Conservation (phyloP, 257 asterid species). For the Thymus quinquecostatus region DNA sequence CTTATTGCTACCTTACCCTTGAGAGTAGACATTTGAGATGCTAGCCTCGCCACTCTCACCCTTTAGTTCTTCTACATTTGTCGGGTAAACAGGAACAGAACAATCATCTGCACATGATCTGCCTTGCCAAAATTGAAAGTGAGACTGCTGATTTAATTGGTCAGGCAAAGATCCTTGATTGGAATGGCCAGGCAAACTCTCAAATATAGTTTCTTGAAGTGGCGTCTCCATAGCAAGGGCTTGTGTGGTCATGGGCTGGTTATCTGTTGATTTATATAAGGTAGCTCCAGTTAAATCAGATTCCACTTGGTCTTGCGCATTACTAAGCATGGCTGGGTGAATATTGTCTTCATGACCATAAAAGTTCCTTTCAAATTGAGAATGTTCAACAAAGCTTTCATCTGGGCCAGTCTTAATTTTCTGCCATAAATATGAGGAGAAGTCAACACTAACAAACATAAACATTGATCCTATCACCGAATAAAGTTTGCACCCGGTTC, state of each 20-base stretch:
- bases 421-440: conserved; percentile 45
- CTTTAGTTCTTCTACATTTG: conserved; percentile 52
- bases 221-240: conserved; percentile 51
- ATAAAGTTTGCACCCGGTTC: conserved; percentile 5
- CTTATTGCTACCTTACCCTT: conserved; percentile 51
- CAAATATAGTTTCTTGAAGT: conserved; percentile 53
- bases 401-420: conserved; percentile 55
- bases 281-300: conserved; percentile 52
- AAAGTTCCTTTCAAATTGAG: conserved; percentile 48
- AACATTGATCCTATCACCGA: conserved; percentile 8
- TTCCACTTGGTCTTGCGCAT: conserved; percentile 52
- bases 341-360: conserved; percentile 59
- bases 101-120: conserved; percentile 51
- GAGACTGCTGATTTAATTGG: conserved; percentile 51
- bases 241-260: conserved; percentile 43
- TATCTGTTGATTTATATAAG: conserved; percentile 46
- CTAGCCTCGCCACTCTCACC: conserved; percentile 51
- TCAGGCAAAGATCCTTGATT: conserved; percentile 53
- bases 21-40: conserved; percentile 63
- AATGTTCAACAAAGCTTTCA: conserved; percentile 62
- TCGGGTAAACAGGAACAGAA: conserved; percentile 42
- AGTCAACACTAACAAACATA: conserved; percentile 23
- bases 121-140: conserved; percentile 46
- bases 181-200: conserved; percentile 46
- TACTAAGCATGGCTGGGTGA: conserved; percentile 46